Evolutionary conservation across 2,329 filamentous ascomycete species (phyloP).

Genomic region (Zasmidium citrigriseum): DNA sequence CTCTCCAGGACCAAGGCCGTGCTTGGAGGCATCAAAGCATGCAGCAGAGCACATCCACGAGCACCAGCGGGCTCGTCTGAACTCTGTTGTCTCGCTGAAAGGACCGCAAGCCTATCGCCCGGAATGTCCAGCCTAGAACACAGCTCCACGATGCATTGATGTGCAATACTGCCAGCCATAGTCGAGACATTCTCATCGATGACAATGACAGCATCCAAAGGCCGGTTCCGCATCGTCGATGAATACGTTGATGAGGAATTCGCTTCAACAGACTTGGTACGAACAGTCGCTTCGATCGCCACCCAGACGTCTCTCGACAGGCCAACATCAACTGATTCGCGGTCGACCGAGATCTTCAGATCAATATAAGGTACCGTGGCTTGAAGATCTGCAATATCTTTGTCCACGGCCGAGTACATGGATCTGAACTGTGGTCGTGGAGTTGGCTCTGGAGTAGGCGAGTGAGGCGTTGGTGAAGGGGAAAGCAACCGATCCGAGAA

Average conservation of each 20-base stretch:
- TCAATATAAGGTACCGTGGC: conserved; percentile 28
- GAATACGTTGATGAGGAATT: not conserved
- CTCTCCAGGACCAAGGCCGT: conserved; percentile 17
- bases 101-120: conserved; percentile 15
- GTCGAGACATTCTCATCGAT: not conserved
- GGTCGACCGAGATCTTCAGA: conserved; percentile 25
- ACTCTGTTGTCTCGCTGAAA: conserved; percentile 11
- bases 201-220: conserved; percentile 19
- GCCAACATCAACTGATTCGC: conserved; percentile 27
- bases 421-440: conserved; percentile 17
- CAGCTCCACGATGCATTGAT: conserved; percentile 20
- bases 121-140: conserved; percentile 15
- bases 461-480: conserved; percentile 11
- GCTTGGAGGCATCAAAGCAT: conserved; percentile 15
- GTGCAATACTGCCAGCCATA: not conserved
- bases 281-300: conserved; percentile 29
- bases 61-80: not conserved
- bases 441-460: conserved; percentile 20
- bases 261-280: conserved; percentile 18
- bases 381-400: not conserved
- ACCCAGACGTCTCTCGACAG: conserved; percentile 31
- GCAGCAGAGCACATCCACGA: conserved; percentile 16
- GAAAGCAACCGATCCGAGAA: conserved; percentile 13
- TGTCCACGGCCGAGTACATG: not conserved
- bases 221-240: not conserved